phyloP scores from a whole-genome alignment of 2,329 filamentous ascomycete species.

The Mycosphaerella sp. region DNA sequence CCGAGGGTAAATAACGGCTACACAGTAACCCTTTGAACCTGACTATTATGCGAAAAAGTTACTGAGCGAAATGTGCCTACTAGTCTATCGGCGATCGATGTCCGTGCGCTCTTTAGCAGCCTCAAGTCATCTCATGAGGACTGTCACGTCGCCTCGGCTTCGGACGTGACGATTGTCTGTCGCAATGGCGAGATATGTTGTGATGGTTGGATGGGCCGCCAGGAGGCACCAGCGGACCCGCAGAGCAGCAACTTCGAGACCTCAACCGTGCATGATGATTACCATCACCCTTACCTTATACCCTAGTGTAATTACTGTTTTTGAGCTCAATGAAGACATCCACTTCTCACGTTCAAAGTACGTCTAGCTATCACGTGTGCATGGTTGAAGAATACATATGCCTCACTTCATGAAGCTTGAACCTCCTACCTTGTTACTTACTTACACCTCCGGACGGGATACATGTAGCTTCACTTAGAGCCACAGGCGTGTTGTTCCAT shows the following conservation, averaged over 20 bases:
- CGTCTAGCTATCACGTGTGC: neutral
- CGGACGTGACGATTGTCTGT: neutral
- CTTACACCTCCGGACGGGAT: too few species aligned
- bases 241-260: neutral
- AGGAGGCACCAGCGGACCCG: neutral
- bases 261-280: neutral
- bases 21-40: neutral
- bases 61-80: slow-evolving; percentile 1
- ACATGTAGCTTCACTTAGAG: too few species aligned
- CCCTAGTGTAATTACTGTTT: slow-evolving; percentile 12
- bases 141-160: neutral
- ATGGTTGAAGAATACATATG: too few species aligned
- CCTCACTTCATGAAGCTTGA: too few species aligned
- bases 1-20: slow-evolving; percentile 10
- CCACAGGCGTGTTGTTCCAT: too few species aligned
- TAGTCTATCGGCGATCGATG: slow-evolving; percentile 7
- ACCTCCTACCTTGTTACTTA: too few species aligned
- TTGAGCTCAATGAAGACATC: neutral
- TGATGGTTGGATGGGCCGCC: neutral
- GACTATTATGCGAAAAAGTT: neutral
- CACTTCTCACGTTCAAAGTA: neutral
- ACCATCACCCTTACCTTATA: slow-evolving; percentile 7
- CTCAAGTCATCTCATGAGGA: neutral
- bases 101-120: neutral
- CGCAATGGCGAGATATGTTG: neutral